Base-by-base conservation (phyloP, 2,329 filamentous ascomycete genomes). In the Nigrospora sphaerica region DNA sequence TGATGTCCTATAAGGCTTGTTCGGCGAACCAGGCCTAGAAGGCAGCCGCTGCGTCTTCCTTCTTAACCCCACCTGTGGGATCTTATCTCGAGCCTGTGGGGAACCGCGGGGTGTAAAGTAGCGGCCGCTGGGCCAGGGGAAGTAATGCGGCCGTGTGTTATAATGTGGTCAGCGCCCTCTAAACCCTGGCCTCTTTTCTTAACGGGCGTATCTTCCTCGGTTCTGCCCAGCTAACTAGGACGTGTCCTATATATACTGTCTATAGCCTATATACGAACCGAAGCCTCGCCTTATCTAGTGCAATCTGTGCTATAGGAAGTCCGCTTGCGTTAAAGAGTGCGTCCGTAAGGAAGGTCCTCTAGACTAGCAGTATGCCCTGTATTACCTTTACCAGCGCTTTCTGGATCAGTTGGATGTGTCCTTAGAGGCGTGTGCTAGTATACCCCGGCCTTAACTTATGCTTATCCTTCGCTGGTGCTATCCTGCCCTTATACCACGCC, bases 401-500 rank as follows among this genome's bases (percentile, higher is more conserved):
- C 12, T 38, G 16, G n/a, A 39, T 17, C n/a, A 36, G 42, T n/a
- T 14, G 14, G 31, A 37, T 28, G 32, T 33, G 33, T 16, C 14
- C 37, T 6, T 4, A 39, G n/a, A n/a, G n/a, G 14, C 37, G 16
- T 6, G 19, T 39, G 19, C 16, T 39, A 6, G 23, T 28, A 9
- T 28, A 9, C 10, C 23, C 14, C 12, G 17, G 34, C 14, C 17
- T 11, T 36, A 6, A 13, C 37, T 18, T 28, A 32, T 16, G 17
- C 18, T 17, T 31, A 12, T 32, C 5, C n/a, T n/a, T 42, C 31
- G 40, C 14, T 12, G n/a, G 23, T 18, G 31, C 31, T 9, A 7
- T 42, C 28, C 28, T 42, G 28, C 31, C 31, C 19, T 32, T 34
- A 13, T 42, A 49, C 46, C 47, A 50, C 13, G 46, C 41, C 35